Base-by-base conservation (phyloP, 176 grass and related monocot genomes). In the Otatea glauca region DNA sequence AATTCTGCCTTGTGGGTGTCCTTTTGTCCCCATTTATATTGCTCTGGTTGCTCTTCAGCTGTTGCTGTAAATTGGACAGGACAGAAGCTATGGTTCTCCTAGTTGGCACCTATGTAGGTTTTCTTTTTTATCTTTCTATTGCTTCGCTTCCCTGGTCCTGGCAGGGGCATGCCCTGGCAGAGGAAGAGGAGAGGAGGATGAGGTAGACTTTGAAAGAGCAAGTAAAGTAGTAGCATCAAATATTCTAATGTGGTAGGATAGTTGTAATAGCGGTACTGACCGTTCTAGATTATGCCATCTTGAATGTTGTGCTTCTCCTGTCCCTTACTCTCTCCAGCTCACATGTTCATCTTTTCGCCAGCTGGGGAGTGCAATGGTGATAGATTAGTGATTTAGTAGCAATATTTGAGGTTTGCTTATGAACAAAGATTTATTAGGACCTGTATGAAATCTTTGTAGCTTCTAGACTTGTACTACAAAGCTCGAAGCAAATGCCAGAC, bases 11-110 rank as follows among this genome's bases (percentile, higher is more conserved):
- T 71, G 38, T 78, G 35, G 29, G 49, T 77, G 84, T 90, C 88
- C 84, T 83, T 90, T 83, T 90, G 88, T 29, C 79, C 39, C 84
- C 67, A 79, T 90, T 90, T 74, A 83, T 90, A 81, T 73, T 82
- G 79, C 68, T 68, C 68, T 84, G 87, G 41, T 67, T 68, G 72
- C 76, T 20, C 20, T 70, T 79, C 82, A 85, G 76, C 79, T 78
- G 59, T 41, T 67, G 47, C 42, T 86, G 79, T 55, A 83, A 67
- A 72, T 66, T 77, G 78, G 71, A 3, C 77, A 81, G 78, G 71
- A 3, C 77, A 81, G 88, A 34, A 53, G 42, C 64, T 38, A 89
- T 75, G 79, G 78, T 42, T 53, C 50, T 84, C 67, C 44, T 37
- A 34, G 42, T 42, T 75, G 70, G 62, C 76, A 74, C 62, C 78